These are phyloP conservation scores for Calonectria hawksworthii DNA, from an alignment of 2,329 filamentous ascomycete species.

Conservation along the genomic window DNA sequence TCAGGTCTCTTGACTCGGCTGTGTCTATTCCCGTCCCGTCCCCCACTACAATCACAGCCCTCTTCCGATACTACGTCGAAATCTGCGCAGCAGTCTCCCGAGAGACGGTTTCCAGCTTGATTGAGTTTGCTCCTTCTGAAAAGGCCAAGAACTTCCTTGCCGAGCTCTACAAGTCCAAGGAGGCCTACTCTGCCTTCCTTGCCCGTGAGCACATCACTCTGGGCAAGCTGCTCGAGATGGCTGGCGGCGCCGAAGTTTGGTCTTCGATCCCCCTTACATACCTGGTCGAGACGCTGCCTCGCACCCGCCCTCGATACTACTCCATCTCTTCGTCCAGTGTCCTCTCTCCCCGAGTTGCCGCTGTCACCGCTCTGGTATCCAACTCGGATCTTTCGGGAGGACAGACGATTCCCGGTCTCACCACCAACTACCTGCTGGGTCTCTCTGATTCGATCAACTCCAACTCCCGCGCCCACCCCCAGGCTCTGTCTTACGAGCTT, in stretches of 20 bases:
- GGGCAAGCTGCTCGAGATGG: slow-evolving; percentile 24
- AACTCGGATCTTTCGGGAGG: slow-evolving; percentile 11
- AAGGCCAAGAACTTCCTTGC: slow-evolving; percentile 19
- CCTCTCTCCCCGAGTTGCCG: slow-evolving; percentile 12
- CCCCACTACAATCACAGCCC: slow-evolving; percentile 52
- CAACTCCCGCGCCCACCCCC: slow-evolving; percentile 12
- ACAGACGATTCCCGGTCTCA: slow-evolving; percentile 27
- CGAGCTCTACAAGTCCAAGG: slow-evolving; percentile 24
- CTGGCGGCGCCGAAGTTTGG: slow-evolving; percentile 14
- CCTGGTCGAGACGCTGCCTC: slow-evolving; percentile 24
- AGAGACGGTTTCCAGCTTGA: slow-evolving; percentile 66
- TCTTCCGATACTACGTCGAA: slow-evolving; percentile 60
- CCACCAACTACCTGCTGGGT: slow-evolving; percentile 37
- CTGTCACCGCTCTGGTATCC: slow-evolving; percentile 21
- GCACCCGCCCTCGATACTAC: slow-evolving; percentile 67
- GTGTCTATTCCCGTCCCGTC: slow-evolving; percentile 47
- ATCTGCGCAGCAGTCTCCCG: slow-evolving; percentile 51
- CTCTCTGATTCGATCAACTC: slow-evolving; percentile 19
- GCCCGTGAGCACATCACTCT: slow-evolving; percentile 24
- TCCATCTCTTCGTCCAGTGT: slow-evolving; percentile 69
- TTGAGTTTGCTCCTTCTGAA: slow-evolving; percentile 63
- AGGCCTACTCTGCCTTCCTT: slow-evolving; percentile 21
- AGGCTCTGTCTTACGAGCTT: slow-evolving; percentile 13
- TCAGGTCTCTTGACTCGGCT: slow-evolving; percentile 33
- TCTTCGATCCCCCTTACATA: slow-evolving; percentile 18